Evolutionary conservation across 805 yeast genomes (phyloP), one percentile per base, ranked within the genome.

Genomic region (Yarrowia sp.): DNA sequence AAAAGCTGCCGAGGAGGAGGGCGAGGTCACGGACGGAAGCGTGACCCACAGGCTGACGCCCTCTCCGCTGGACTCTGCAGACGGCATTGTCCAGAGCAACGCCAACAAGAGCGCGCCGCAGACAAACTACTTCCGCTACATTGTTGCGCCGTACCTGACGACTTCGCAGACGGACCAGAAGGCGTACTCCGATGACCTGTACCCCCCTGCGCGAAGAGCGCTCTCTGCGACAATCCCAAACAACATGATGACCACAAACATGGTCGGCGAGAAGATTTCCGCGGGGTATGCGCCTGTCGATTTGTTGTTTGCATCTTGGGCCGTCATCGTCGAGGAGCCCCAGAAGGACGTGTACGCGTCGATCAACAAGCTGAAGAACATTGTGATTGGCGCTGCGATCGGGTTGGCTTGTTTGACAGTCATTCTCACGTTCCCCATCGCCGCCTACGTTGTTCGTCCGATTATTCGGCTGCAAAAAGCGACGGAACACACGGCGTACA

Each of bases 371-470:
- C 73, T 91, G 39, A 80, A 85, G 1, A 82, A 83, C 65, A 86
- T 91, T 55, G 86, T 89, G 63, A 80, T 85, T 46, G 96, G 94
- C 5, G 86, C 88, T 1, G 90, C 88, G 22, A 76, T 91, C 36
- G 96, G 88, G 1, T 83, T 88, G 19, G 94, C 94, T 3, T 88
- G 77, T 0, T 81, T 87, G 65, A 83, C 90, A 78, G 84, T 88
- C 66, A 64, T 88, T 1, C 71, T 88, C n/a, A 89, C 97, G 0
- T 81, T 90, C 71, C 92, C 94, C 5, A 73, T 91, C 61, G 90
- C 96, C 0, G 90, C 88, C 63, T 87, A 85, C 78, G 90, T 92
- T 33, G 92, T 90, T 6, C 74, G 88, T 65, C 97, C 97, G 0
- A 90, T 91, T 63, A 81, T 89, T 42, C 80, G 85, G 63, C 77